A percentile compares a stretch with the other conserved stretches of the same genome.
phyloP scores from a whole-genome alignment of 1,139 yeast species.

The Protomyces gravidus region DNA sequence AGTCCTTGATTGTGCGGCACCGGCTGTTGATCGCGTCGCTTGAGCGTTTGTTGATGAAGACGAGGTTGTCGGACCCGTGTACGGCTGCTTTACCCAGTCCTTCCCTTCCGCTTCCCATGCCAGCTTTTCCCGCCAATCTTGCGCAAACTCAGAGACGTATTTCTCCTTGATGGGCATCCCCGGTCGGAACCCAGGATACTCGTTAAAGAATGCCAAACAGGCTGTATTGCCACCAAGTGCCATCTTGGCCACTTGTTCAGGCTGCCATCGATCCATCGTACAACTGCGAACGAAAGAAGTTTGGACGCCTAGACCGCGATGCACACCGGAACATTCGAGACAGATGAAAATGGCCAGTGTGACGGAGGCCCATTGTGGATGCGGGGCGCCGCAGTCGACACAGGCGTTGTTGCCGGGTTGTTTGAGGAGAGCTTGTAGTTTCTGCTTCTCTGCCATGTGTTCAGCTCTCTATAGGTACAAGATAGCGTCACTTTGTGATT shows the following conservation, averaged over 20 bases:
- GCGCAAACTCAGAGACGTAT: conserved; percentile 87
- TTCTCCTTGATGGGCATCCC: conserved; percentile 48
- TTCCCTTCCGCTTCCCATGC: conserved; percentile 70
- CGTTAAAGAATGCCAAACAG: conserved; percentile 75
- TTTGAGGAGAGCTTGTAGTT: conserved; percentile 34
- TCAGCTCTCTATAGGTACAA: not conserved
- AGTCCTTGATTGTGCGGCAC: conserved; percentile 6
- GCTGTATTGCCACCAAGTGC: conserved; percentile 87
- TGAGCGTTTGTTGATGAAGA: conserved; percentile 24
- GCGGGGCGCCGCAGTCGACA: conserved; percentile 88
- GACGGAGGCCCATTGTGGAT: conserved; percentile 76
- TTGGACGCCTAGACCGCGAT: conserved; percentile 80
- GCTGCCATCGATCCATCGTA: conserved; percentile 88
- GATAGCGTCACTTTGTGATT: not conserved
- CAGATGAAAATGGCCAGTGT: conserved; percentile 53
- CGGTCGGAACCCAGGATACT: conserved; percentile 44
- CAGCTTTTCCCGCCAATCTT: conserved; percentile 80
- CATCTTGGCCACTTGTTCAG: conserved; percentile 80
- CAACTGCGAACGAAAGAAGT: conserved; percentile 91
- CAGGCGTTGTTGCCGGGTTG: conserved; percentile 47
- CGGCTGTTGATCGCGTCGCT: conserved; percentile 10
- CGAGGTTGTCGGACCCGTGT: conserved; percentile 36
- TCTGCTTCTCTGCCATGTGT: conserved; percentile 18
- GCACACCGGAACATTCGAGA: conserved; percentile 31
- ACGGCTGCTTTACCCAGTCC: conserved; percentile 63